Base-by-base conservation (phyloP, 1,284 basidiomycete genomes). In the Rhizopogon parksii region DNA sequence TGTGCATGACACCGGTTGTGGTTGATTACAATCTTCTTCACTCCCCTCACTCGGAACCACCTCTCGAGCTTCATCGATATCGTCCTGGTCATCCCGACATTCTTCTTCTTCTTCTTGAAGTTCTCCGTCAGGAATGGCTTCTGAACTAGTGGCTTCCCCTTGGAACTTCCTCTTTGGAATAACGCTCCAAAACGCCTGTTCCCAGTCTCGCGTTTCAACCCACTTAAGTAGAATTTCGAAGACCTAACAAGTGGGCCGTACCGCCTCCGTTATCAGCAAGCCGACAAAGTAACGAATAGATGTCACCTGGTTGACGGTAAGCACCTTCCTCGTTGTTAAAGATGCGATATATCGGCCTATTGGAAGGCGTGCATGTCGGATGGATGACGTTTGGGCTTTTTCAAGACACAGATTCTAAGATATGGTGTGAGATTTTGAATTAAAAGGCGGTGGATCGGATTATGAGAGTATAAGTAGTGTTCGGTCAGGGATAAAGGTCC, bases 141-240 rank as follows among this genome's bases (percentile, higher is more conserved):
- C 54, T 40, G 25, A 51, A 54, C 37, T 47, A 36, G 49, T n/a
- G 45, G 49, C 36, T 47, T 52, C 49, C 51, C 52, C 55, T 53
- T 67, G 61, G 60, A 93, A 92, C 69, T 98, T 98, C 43, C 95
- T 78, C 62, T 85, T 85, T 0, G 95, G 95, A 56, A 98, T 88
- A 43, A 95, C 89, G 12, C 82, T 75, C 64, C 88, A 82, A 50
- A 99, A 78, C 0, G 93, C 90, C 49, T 82, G 69, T 61, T 87
- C 82, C 93, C 93, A 97, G 59, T 88, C 77, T 54, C 78, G 77
- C 9, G 80, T 82, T 58, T 88, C 84, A n/a, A 87, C 78, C 88
- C 93, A 99, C 57, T 87, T 84, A 7, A 94, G 68, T 52, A 99
- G 76, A 58, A 99, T 97, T 66, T 96, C 92, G 63, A 95, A 91